A percentile compares a stretch with the other conserved stretches of the same genome.
These are phyloP conservation scores for Shiraia bambusicola DNA, from an alignment of 2,329 filamentous ascomycete species.

Conservation along the genomic window DNA sequence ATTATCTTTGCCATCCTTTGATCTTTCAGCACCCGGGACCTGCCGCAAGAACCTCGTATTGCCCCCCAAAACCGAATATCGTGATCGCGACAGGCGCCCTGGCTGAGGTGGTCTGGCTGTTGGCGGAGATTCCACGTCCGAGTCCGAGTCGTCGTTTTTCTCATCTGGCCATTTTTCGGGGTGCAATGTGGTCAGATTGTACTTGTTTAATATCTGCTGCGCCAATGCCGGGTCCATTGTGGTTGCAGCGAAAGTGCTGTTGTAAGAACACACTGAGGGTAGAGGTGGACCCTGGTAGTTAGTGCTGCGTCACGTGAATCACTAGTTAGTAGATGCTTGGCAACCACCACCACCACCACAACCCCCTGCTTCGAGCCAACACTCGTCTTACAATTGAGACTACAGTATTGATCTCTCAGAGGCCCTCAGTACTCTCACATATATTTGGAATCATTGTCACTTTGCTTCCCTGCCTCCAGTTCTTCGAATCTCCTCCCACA, in stretches of 20 bases:
- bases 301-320: slow-evolving; percentile 13
- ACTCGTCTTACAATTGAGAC: too few relatives aligned
- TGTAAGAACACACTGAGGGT: slow-evolving; percentile 1
- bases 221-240: slow-evolving; percentile 50
- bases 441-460: too few relatives aligned
- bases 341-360: background rate
- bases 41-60: slow-evolving; percentile 69
- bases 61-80: slow-evolving; percentile 82
- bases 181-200: slow-evolving; percentile 76
- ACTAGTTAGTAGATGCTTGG: slow-evolving; percentile 6
- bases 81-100: slow-evolving; percentile 65
- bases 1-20: slow-evolving; percentile 69
- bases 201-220: slow-evolving; percentile 80
- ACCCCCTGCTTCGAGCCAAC: too few relatives aligned
- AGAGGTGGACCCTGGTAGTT: slow-evolving; percentile 3
- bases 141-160: slow-evolving; percentile 65
- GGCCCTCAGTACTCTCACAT: too few relatives aligned
- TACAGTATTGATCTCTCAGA: too few relatives aligned
- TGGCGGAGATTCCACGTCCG: slow-evolving; percentile 53
- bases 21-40: slow-evolving; percentile 68
- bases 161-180: slow-evolving; percentile 86
- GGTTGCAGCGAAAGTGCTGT: slow-evolving; percentile 5
- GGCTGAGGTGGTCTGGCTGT: slow-evolving; percentile 22
- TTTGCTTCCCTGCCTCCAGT: too few relatives aligned
- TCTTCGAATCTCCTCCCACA: too few relatives aligned